phyloP scores from a whole-genome alignment of 352 stramenopile species.

The Phytopythium litorale region DNA sequence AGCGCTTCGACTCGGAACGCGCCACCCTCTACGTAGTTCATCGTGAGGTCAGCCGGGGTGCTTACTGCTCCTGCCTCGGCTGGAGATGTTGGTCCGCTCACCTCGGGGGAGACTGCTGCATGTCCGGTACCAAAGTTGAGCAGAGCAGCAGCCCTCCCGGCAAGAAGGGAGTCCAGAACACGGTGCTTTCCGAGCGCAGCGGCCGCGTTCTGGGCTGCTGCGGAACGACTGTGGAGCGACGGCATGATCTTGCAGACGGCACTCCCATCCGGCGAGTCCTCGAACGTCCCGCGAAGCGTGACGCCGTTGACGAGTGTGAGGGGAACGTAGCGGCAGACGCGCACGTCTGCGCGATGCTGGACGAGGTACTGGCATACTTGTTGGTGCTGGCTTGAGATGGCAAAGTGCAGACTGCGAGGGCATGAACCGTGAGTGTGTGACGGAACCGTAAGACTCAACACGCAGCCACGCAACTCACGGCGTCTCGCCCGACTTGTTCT shows the following conservation, averaged over 20 bases:
- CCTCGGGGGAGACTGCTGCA: background rate
- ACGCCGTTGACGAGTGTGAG: slow-evolving; percentile 49
- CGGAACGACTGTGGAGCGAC: slow-evolving; percentile 42
- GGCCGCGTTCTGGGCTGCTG: slow-evolving; percentile 11
- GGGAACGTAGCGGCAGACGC: slow-evolving; percentile 53
- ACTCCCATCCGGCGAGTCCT: slow-evolving; percentile 44
- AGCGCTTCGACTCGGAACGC: slow-evolving; percentile 34
- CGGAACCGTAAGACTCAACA: background rate
- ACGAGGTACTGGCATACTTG: slow-evolving; percentile 68
- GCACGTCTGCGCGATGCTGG: slow-evolving; percentile 55
- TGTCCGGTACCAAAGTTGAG: background rate
- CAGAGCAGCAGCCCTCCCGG: background rate
- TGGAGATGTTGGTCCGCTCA: background rate
- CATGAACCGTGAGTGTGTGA: background rate
- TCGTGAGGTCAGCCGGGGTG: slow-evolving; percentile 1
- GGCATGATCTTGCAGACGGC: slow-evolving; percentile 59
- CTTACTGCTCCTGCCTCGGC: background rate
- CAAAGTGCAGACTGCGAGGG: slow-evolving; percentile 61
- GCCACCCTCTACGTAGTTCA: slow-evolving; percentile 1
- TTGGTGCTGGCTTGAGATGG: slow-evolving; percentile 69
- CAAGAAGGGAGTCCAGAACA: background rate
- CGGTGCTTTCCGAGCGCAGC: slow-evolving; percentile 13
- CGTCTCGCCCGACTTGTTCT: slow-evolving; percentile 76
- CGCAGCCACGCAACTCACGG: slow-evolving; percentile 22
- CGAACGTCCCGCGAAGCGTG: slow-evolving; percentile 53